Evolutionary conservation across 768 basidiomycete species (phyloP), one percentile per base, ranked within the genome.

Genomic region (Filobasidium floriforme): DNA sequence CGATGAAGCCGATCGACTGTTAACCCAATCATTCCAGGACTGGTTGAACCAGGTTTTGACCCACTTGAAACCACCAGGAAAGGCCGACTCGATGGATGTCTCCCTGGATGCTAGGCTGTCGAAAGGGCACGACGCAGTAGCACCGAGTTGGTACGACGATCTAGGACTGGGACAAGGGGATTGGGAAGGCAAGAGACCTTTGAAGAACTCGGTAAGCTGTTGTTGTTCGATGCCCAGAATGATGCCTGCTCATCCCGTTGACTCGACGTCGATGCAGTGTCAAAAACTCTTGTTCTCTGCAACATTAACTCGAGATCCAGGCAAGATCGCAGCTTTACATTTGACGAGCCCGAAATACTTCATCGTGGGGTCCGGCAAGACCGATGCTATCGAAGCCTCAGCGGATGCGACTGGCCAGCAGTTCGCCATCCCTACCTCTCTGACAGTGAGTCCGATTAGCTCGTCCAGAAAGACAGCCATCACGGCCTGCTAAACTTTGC

Each of bases 201-300:
- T 68, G 7, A 63, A 65, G 22, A 65, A 61, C 22, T 61, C 62
- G n/a, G 73, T 73, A 54, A 68, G 73, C 54, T 70, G 5, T 57
- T 32, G 22, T 44, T 26, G 15, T 26, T 29, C 37, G 24, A 24
- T 15, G 10, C 18, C 54, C 4, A 57, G 2, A 43, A 28, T 28
- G 24, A 40, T 19, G 26, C 40, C 18, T 49, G 44, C 14, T 41
- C 15, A 32, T 22, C 18, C 46, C 15, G 15, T 49, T 14, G 18
- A 49, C 46, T 22, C 24, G 41, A n/a, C 63, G 24, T 1, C 29
- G n/a, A 44, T 12, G 12, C 70, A 82, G 80, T 96, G 93, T 71
- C 94, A 97, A 76, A 98, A 97, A 74, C 82, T 99, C 3, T 81
- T 99, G 9, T 96, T 99, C 80, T 96, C 92, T 11, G 96, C 96